Percentiles rank a stretch among this genome's conserved stretches.
Evolutionary conservation across 768 basidiomycete species (phyloP).

Genomic region (Lenzites betulinus): DNA sequence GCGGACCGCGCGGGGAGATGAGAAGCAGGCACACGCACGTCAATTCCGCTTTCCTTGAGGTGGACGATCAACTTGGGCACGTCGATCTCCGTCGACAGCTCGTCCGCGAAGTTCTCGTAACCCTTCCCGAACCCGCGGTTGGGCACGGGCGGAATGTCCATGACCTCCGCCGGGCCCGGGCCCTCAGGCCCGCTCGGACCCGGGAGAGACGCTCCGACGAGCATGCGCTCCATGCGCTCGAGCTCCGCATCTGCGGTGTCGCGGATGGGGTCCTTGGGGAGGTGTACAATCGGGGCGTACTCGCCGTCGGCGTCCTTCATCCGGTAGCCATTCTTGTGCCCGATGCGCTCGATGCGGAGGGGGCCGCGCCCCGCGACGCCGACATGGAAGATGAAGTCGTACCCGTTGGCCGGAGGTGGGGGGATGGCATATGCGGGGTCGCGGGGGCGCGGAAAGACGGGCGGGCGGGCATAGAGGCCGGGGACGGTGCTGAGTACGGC

Average conservation of each 20-base stretch:
- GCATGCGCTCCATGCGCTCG: slow-evolving; percentile 36
- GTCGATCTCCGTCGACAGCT: slow-evolving; percentile 61
- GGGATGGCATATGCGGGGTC: slow-evolving; percentile 42
- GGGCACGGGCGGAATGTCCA: slow-evolving; percentile 24
- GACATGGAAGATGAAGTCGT: slow-evolving; percentile 72
- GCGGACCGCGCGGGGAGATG: background rate
- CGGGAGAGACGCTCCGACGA: slow-evolving; percentile 37
- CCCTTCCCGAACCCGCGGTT: slow-evolving; percentile 36
- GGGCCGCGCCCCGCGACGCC: slow-evolving; percentile 68
- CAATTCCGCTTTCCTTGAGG: slow-evolving; percentile 51
- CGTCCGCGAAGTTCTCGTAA: slow-evolving; percentile 58
- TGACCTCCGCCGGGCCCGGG: slow-evolving; percentile 13
- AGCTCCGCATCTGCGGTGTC: slow-evolving; percentile 40
- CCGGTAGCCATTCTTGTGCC: slow-evolving; percentile 66
- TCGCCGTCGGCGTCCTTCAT: slow-evolving; percentile 66
- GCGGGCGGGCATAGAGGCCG: slow-evolving; percentile 61
- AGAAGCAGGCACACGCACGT: slow-evolving; percentile 34
- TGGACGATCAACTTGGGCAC: slow-evolving; percentile 58
- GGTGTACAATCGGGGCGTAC: slow-evolving; percentile 46
- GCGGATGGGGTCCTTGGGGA: slow-evolving; percentile 43
- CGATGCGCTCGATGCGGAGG: slow-evolving; percentile 61
- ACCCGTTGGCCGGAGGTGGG: slow-evolving; percentile 49
- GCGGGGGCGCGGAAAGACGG: slow-evolving; percentile 44
- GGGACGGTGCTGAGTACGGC: slow-evolving; percentile 57
- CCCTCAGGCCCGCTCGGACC: slow-evolving; percentile 10